Evolutionary conservation across 1,284 basidiomycete species (phyloP), one percentile per base, ranked within the genome.

Genomic region (Pterulicium gracile): DNA sequence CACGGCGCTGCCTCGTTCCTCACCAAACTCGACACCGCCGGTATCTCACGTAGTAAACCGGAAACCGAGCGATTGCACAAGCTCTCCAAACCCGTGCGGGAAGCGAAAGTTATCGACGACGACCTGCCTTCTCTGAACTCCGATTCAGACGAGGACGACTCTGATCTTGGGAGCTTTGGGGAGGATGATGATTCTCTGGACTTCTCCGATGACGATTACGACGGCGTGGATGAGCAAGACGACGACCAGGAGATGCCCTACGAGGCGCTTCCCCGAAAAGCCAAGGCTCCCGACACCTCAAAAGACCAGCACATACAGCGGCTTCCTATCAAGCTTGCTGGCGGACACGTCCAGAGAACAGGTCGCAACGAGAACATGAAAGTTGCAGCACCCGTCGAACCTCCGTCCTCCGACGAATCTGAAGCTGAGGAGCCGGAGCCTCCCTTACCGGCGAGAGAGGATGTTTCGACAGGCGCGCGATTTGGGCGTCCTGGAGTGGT

Each of bases 261-360:
- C 54, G 83, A 89, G 60, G 61, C 62, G 34, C 60, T 64, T 21
- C 77, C 80, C 22, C 73, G 85, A 40, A 75, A 69, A 56, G 68
- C 64, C 44, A 67, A 61, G 20, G 55, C 62, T 17, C 66, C 68
- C 13, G 70, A 69, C 64, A 67, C 73, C 27, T 54, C 65, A 15
- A 65, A 72, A 21, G 61, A 68, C 36, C 66, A 67, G 22, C 65
- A 67, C 47, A 72, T 92, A 43, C 72, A 77, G 45, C 73, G 86
- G 39, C 68, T 95, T 43, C 91, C 91, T 7, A 92, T 93, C 59
- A 95, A 94, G 61, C 70, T 93, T 2, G 72, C 81, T 2, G 74
- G 86, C 49, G 91, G 91, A 2, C 77, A 75, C 50, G 72, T 95
- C 50, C 74, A 82, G 57, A 67, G 75, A 47, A 79, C 69, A 10